phyloP scores from a whole-genome alignment of 2,329 filamentous ascomycete species.

The Cylindrodendrum hubeiense region DNA sequence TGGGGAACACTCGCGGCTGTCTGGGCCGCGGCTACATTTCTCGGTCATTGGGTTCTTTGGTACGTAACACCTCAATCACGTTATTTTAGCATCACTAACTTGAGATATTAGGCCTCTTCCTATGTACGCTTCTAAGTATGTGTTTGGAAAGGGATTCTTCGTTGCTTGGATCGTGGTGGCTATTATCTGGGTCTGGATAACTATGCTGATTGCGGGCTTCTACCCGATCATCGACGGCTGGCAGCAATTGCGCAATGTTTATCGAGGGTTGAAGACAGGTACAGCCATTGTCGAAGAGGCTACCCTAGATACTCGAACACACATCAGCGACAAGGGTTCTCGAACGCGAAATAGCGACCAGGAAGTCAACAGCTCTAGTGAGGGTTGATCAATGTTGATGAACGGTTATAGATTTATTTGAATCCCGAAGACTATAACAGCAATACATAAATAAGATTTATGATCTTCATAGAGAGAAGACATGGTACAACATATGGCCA shows the following conservation, averaged over 20 bases:
- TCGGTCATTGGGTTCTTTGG: constrained; percentile 67
- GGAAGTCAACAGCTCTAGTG: neutral
- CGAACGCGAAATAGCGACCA: constrained; percentile 14
- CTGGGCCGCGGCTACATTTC: constrained; percentile 61
- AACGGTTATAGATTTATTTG: too few relatives aligned
- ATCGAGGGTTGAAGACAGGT: constrained; percentile 20
- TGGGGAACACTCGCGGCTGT: constrained; percentile 52
- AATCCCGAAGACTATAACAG: too few relatives aligned
- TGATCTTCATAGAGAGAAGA: too few relatives aligned
- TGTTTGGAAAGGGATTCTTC: constrained; percentile 63
- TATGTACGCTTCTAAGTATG: constrained; percentile 65
- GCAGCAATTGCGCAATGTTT: constrained; percentile 38
- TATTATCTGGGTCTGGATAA: constrained; percentile 66
- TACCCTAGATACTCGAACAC: neutral
- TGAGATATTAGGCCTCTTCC: constrained; percentile 56
- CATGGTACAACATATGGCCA: too few relatives aligned
- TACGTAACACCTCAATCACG: constrained; percentile 27
- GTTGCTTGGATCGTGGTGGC: constrained; percentile 62
- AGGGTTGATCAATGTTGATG: neutral
- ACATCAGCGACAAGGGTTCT: constrained; percentile 14
- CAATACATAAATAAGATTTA: too few relatives aligned
- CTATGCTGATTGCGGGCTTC: constrained; percentile 61
- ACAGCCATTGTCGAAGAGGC: neutral
- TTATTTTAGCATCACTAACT: neutral
- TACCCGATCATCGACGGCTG: constrained; percentile 63